These are phyloP conservation scores for Mrakia frigida DNA, from an alignment of 768 basidiomycete genomes.

Conservation along the genomic window DNA sequence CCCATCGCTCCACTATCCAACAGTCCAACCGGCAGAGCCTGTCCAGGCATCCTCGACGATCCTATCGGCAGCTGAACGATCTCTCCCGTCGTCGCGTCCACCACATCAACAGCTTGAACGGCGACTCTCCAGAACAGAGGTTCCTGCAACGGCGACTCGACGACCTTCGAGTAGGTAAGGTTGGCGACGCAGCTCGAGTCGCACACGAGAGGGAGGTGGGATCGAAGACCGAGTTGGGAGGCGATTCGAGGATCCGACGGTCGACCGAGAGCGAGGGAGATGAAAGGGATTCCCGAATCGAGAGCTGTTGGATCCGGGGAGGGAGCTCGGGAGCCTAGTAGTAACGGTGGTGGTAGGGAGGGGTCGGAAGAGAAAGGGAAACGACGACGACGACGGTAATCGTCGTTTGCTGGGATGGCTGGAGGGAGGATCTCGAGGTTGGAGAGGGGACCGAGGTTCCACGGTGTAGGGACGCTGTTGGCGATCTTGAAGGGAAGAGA, in stretches of 20 bases:
- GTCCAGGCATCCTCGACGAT: neutral
- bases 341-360: neutral
- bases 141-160: conserved; percentile 23
- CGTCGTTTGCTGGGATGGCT: neutral
- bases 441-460: conserved; percentile 23
- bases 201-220: conserved; percentile 26
- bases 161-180: conserved; percentile 13
- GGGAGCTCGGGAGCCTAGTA: neutral
- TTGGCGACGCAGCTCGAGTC: neutral
- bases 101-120: conserved; percentile 15
- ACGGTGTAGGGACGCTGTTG: neutral
- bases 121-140: conserved; percentile 27
- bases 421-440: conserved; percentile 28
- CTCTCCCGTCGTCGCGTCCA: conserved; percentile 8
- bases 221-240: conserved; percentile 22
- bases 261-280: conserved; percentile 22
- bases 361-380: conserved; percentile 5
- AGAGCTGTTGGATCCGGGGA: neutral
- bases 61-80: conserved; percentile 3
- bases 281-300: conserved; percentile 12
- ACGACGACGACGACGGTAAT: conserved; percentile 11
- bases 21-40: conserved; percentile 30
- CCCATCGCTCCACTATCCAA: conserved; percentile 29
- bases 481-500: neutral
- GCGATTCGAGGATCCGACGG: conserved; percentile 20